Evolutionary conservation across 768 basidiomycete genomes (phyloP).

Genomic region (Podaxis carcinomalis): DNA sequence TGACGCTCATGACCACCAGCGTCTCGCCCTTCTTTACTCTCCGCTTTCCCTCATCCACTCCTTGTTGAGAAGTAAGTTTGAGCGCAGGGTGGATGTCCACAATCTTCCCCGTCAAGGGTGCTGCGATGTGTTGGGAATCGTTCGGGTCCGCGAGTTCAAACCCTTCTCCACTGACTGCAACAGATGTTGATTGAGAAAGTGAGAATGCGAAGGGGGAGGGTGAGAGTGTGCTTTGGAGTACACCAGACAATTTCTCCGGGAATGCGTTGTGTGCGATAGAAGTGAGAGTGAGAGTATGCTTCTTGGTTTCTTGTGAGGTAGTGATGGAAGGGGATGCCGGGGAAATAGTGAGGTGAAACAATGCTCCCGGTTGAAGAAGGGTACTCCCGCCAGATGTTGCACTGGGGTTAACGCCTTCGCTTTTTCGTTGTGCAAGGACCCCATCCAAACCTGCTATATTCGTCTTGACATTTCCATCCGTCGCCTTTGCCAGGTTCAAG

Average conservation of each 20-base stretch:
- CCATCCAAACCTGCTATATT: not conserved
- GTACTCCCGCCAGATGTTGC: not conserved
- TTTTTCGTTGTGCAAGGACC: not conserved
- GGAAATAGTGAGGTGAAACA: conserved; percentile 27
- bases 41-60: not conserved
- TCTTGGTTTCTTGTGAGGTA: conserved; percentile 11
- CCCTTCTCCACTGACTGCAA: conserved; percentile 17
- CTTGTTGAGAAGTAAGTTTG: conserved; percentile 2
- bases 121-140: conserved; percentile 23
- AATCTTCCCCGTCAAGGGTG: conserved; percentile 34
- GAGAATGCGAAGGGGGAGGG: conserved; percentile 25
- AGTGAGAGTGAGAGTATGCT: conserved; percentile 27
- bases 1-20: conserved; percentile 29
- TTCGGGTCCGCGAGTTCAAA: conserved; percentile 33
- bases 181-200: conserved; percentile 28
- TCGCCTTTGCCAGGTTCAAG: conserved; percentile 11
- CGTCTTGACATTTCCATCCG: not conserved
- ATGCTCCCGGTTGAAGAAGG: conserved; percentile 30
- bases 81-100: conserved; percentile 31
- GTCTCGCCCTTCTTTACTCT: conserved; percentile 28
- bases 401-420: not conserved
- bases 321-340: not conserved
- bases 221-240: conserved; percentile 28
- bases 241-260: conserved; percentile 30
- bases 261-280: conserved; percentile 32